These are phyloP conservation scores for Arthrobotrys pseudoclavata DNA, from an alignment of 2,329 filamentous ascomycete species.

Conservation along the genomic window DNA sequence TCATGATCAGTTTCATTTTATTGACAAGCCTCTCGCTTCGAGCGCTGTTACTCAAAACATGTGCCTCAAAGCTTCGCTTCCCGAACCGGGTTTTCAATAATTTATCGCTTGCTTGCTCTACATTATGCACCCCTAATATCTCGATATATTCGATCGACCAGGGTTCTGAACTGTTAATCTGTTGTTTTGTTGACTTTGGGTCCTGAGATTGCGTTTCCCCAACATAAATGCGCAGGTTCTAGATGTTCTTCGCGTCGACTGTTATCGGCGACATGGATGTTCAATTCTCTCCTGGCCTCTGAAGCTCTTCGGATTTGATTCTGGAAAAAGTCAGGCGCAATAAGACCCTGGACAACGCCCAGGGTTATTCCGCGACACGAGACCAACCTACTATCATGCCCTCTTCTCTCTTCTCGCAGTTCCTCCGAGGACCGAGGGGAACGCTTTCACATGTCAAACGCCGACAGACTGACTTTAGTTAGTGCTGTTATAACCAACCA, in stretches of 20 bases:
- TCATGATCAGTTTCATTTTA: no score
- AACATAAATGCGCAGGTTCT: no score
- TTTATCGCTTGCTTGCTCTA: no score
- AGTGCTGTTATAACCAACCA: conserved; percentile 2
- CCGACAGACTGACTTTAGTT: not conserved
- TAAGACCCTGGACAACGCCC: not conserved
- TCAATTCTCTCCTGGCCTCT: no score
- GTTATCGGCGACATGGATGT: not conserved
- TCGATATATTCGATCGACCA: not conserved
- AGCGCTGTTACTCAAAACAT: no score
- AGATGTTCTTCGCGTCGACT: not conserved
- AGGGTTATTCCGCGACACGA: conserved; percentile 21
- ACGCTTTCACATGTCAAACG: conserved; percentile 50
- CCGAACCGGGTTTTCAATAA: no score
- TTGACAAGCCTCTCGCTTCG: no score
- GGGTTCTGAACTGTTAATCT: no score
- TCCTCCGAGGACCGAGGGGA: conserved; percentile 55
- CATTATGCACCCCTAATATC: not conserved
- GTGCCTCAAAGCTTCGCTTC: no score
- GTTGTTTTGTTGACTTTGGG: no score
- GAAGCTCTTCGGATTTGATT: not conserved
- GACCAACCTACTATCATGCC: not conserved
- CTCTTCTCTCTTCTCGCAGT: conserved; percentile 24
- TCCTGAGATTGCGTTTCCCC: no score
- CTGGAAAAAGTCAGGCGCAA: not conserved